These are phyloP conservation scores for Pontederia paniculata DNA, from an alignment of 176 grass and related monocot genomes.

Conservation along the genomic window DNA sequence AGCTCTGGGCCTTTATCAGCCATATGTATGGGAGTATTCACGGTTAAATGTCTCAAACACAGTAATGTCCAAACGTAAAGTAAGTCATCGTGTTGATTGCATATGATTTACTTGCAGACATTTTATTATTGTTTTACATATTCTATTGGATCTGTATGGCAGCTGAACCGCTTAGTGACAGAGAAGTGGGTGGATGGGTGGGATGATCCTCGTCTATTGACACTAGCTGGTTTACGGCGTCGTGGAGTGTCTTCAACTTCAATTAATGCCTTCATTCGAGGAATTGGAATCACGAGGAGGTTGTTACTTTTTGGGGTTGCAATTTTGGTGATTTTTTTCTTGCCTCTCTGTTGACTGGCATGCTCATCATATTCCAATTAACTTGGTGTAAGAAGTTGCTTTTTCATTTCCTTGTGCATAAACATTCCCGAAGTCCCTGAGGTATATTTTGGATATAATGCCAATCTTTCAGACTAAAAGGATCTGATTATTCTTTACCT, in stretches of 20 bases:
- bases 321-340: background rate
- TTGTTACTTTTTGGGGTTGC: constrained; percentile 18
- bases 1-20: constrained; percentile 79
- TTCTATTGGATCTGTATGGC: constrained; percentile 7
- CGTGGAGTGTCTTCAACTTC: constrained; percentile 79
- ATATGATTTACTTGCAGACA: constrained; percentile 2
- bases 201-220: constrained; percentile 96
- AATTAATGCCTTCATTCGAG: constrained; percentile 91
- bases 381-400: background rate
- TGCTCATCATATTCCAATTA: background rate
- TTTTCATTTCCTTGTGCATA: too few relatives aligned
- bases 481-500: too few relatives aligned
- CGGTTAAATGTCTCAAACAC: constrained; percentile 90
- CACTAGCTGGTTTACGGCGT: constrained; percentile 66
- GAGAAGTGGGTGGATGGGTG: constrained; percentile 97
- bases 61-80: constrained; percentile 99
- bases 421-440: too few relatives aligned
- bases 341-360: background rate
- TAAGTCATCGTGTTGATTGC: constrained; percentile 14
- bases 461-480: too few relatives aligned
- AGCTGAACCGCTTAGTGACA: constrained; percentile 89
- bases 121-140: constrained; percentile 9
- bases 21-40: constrained; percentile 96
- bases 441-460: too few relatives aligned
- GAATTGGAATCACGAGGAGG: constrained; percentile 99